These are phyloP conservation scores for Arachnomyces sp. DNA, from an alignment of 2,329 filamentous ascomycete species.

Conservation along the genomic window DNA sequence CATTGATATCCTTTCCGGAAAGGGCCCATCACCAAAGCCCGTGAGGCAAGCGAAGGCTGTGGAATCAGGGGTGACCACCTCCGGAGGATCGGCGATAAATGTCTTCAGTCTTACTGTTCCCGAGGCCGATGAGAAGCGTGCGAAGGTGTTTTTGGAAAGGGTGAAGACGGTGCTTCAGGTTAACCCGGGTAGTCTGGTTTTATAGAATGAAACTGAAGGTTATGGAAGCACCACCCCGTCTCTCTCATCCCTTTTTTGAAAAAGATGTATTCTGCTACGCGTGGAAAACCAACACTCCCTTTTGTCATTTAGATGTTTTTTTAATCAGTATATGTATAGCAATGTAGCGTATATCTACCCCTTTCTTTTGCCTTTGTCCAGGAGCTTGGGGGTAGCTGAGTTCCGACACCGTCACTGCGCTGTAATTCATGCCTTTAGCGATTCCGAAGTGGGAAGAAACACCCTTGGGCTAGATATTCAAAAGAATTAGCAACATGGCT, in stretches of 20 bases:
- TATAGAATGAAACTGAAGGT: constrained; percentile 35
- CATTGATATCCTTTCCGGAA: constrained; percentile 67
- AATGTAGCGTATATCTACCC: too few species aligned
- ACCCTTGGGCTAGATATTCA: too few species aligned
- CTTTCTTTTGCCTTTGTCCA: too few species aligned
- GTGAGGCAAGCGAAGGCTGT: constrained; percentile 17
- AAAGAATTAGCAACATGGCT: too few species aligned
- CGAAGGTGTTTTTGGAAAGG: constrained; percentile 72
- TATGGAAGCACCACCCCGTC: too few species aligned
- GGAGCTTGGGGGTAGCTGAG: too few species aligned
- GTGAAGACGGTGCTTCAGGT: constrained; percentile 77
- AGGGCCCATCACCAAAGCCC: constrained; percentile 19
- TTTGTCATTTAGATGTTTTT: too few species aligned
- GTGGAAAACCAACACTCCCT: too few species aligned
- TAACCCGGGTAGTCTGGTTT: constrained; percentile 67
- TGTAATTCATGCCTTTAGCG: too few species aligned
- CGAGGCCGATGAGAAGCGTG: constrained; percentile 72
- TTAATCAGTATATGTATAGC: too few species aligned
- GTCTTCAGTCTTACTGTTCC: constrained; percentile 76
- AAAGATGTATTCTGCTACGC: constrained; percentile 1
- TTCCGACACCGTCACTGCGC: too few species aligned
- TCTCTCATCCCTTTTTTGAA: neutral
- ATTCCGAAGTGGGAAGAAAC: too few species aligned
- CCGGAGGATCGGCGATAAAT: constrained; percentile 50
- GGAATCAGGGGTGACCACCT: constrained; percentile 1